Base-by-base conservation (phyloP, 83 land plant genomes). In the Larix sibirica region DNA sequence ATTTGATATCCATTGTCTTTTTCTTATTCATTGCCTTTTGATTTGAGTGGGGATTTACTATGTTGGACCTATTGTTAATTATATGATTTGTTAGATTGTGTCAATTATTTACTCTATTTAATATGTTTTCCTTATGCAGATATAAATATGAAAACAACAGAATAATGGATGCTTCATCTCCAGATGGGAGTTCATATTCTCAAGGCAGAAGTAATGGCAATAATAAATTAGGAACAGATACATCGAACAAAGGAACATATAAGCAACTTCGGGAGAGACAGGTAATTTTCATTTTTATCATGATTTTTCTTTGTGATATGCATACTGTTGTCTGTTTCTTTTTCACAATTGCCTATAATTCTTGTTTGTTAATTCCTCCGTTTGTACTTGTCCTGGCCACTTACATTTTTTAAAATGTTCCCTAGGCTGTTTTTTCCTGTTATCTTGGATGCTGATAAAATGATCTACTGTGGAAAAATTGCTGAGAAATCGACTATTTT, bases 251-350 rank as follows among this genome's bases (percentile, higher is more conserved):
- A 84, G 93, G 99, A 86, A 92, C 89, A 66, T 87, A 89, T 77
- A 87, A 97, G 65, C 99, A 97, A 81, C 93, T 97, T 75, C 93
- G 94, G 83, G 99, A 97, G 84, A 94, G 99, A 96, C 28, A 28
- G 28, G 99, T 97, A 21, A 10, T 23, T 44, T 56, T 67, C 26
- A 23, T 20, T 4, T 56, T 9, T 16, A 40, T 40, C 44, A 40
- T 4, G 44, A 40, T 36, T 63, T 23, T 81, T 36, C 4, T 1
- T 73, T 75, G 36, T 75, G 18, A 24, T 17, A 82, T 74, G 83
- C 33, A 16, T 66, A 69, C 21, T 44, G 8, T 47, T 17, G 14
- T 3, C 28, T 28, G 28, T 28, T 28, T 28, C 28, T 28, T 21
- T 67, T 64, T 28, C 36, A 44, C n/a, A 70, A 31, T 67, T 4